Conservation (phyloP, 345 rosid genomes). For the Clarkia xantiana region DNA sequence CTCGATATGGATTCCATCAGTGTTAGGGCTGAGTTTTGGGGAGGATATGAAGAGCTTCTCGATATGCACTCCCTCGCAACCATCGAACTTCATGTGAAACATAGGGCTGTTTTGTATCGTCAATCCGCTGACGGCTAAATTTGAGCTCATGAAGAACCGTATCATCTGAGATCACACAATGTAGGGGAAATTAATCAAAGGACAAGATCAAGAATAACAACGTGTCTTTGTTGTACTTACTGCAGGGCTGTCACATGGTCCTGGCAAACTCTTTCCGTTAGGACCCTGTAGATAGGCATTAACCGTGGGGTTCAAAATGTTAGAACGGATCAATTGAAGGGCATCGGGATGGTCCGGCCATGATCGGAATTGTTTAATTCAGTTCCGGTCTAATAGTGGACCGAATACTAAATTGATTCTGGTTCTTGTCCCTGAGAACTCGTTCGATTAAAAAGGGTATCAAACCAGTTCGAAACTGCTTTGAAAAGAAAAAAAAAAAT, state of each 20-base stretch:
- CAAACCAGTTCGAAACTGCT: too few species aligned
- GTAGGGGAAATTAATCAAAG: background rate
- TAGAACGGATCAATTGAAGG: too few species aligned
- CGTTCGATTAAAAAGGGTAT: too few species aligned
- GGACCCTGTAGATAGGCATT: conserved; percentile 43
- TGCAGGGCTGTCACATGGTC: conserved; percentile 78
- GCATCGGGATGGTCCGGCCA: too few species aligned
- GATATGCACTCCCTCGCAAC: conserved; percentile 70
- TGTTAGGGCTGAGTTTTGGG: conserved; percentile 91
- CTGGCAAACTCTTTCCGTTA: conserved; percentile 35
- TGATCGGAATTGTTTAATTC: too few species aligned
- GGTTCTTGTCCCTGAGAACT: too few species aligned
- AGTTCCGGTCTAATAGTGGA: too few species aligned
- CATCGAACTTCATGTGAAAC: conserved; percentile 91
- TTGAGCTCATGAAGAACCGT: conserved; percentile 91
- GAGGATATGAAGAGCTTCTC: conserved; percentile 53
- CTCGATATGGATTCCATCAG: conserved; percentile 80
- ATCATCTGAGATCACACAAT: conserved; percentile 36
- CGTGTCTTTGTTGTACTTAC: conserved; percentile 28
- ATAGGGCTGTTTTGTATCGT: conserved; percentile 88
- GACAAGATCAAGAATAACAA: background rate
- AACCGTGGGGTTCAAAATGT: background rate
- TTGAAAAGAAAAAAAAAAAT: too few species aligned
- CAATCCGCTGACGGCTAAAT: conserved; percentile 49
- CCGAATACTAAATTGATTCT: too few species aligned